Evolutionary conservation across 1,284 basidiomycete genomes (phyloP).

Genomic region (Cutaneotrichosporon cutaneum): DNA sequence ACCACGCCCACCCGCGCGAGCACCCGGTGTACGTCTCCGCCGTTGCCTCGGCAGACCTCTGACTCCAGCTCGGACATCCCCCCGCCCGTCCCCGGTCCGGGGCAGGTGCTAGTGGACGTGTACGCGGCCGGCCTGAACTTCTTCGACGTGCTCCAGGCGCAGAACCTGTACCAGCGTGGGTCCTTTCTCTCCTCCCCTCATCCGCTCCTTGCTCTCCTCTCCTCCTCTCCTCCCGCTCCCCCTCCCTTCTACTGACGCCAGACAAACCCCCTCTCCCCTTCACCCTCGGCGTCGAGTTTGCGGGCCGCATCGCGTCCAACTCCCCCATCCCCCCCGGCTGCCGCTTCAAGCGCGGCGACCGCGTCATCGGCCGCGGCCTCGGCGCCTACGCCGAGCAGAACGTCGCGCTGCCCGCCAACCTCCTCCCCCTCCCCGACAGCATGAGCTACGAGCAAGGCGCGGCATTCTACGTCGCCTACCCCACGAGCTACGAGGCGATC

Average conservation of each 20-base stretch:
- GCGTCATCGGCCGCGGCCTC: slow-evolving; percentile 80
- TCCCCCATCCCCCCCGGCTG: slow-evolving; percentile 82
- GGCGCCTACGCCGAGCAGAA: slow-evolving; percentile 74
- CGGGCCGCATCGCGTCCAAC: slow-evolving; percentile 69
- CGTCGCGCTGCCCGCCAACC: slow-evolving; percentile 57
- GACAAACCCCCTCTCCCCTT: slow-evolving; percentile 77
- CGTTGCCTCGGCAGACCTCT: neutral
- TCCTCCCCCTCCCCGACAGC: slow-evolving; percentile 63
- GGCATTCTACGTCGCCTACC: slow-evolving; percentile 24
- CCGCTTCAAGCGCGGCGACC: slow-evolving; percentile 74
- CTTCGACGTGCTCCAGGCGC: slow-evolving; percentile 32
- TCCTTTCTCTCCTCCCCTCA: neutral
- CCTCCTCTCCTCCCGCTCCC: neutral
- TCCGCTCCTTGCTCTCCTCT: neutral
- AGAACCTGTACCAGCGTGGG: slow-evolving; percentile 3
- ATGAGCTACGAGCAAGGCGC: slow-evolving; percentile 68
- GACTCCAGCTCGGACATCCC: slow-evolving; percentile 56
- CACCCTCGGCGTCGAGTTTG: slow-evolving; percentile 77
- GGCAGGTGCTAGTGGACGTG: slow-evolving; percentile 77
- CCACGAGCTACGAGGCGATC: slow-evolving; percentile 68
- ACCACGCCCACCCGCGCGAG: slow-evolving; percentile 71
- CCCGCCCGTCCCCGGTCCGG: slow-evolving; percentile 59
- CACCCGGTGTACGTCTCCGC: slow-evolving; percentile 57
- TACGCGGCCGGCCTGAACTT: slow-evolving; percentile 55
- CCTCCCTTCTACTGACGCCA: slow-evolving; percentile 17